Percentiles rank a stretch among this genome's conserved stretches.
These are phyloP conservation scores for Coemansia sp. DNA, from an alignment of 192 early-diverging fungal species.

Conservation along the genomic window DNA sequence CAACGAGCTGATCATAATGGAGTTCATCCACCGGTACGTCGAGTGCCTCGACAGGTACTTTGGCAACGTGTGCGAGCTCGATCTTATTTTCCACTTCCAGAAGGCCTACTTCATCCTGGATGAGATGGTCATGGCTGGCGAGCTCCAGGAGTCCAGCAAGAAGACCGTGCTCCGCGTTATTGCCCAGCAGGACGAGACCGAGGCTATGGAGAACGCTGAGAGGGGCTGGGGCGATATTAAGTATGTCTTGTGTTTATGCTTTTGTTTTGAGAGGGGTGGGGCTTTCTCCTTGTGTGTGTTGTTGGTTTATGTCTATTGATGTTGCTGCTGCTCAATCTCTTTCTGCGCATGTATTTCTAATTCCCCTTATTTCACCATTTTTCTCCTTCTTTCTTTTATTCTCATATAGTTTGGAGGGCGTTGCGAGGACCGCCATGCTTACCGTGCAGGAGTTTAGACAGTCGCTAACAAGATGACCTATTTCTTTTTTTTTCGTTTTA, in stretches of 20 bases:
- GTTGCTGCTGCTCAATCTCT: not conserved
- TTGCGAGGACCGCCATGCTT: slow-evolving; percentile 50
- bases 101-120: slow-evolving; percentile 86
- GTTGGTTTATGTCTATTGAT: not conserved
- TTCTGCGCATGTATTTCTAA: not conserved
- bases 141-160: slow-evolving; percentile 94
- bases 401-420: slow-evolving; percentile 44
- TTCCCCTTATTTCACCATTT: not conserved
- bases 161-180: slow-evolving; percentile 70
- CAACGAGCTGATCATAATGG: slow-evolving; percentile 91
- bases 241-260: slow-evolving; percentile 19
- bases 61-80: slow-evolving; percentile 92
- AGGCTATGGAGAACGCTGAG: slow-evolving; percentile 72
- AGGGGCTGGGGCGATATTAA: slow-evolving; percentile 60
- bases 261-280: not conserved
- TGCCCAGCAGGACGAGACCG: slow-evolving; percentile 73
- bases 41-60: slow-evolving; percentile 98
- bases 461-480: slow-evolving; percentile 34
- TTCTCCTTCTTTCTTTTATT: not conserved
- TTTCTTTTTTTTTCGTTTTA: slow-evolving; percentile 1
- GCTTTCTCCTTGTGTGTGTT: not conserved
- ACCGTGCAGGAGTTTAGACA: slow-evolving; percentile 50
- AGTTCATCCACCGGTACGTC: slow-evolving; percentile 98
- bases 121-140: slow-evolving; percentile 86
- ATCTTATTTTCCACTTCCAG: slow-evolving; percentile 98